These are phyloP conservation scores for Triticum turgidum DNA, from an alignment of 176 grass and related monocot species.

Conservation along the genomic window DNA sequence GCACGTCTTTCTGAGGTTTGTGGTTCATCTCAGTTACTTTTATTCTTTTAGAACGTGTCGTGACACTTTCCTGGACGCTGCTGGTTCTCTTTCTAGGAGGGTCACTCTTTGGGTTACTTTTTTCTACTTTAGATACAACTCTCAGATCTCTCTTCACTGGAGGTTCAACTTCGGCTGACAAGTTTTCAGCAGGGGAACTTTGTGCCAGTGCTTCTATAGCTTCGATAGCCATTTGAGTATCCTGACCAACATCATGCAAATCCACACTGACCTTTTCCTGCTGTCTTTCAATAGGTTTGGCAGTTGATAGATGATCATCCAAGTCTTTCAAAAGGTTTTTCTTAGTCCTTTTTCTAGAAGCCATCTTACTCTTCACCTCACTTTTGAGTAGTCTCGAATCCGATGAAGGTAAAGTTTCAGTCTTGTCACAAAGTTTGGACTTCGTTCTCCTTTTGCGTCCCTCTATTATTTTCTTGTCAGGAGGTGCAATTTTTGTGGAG, in stretches of 20 bases:
- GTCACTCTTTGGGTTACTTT: constrained; percentile 25
- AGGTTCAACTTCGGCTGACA: constrained; percentile 33
- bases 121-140: constrained; percentile 10
- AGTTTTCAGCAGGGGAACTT: constrained; percentile 48
- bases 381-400: constrained; percentile 48
- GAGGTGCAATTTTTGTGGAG: not conserved
- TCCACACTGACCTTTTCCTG: constrained; percentile 29
- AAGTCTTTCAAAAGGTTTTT: constrained; percentile 69
- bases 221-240: constrained; percentile 89
- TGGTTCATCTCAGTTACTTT: constrained; percentile 20
- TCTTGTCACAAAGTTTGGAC: constrained; percentile 15
- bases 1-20: constrained; percentile 25
- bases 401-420: constrained; percentile 39
- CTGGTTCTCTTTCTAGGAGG: constrained; percentile 34
- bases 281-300: constrained; percentile 40
- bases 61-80: constrained; percentile 29
- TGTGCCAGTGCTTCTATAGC: constrained; percentile 66
- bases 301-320: constrained; percentile 41
- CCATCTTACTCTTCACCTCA: constrained; percentile 37
- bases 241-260: constrained; percentile 54
- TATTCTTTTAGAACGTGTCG: constrained; percentile 46
- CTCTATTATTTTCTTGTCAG: not conserved
- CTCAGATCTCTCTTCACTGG: constrained; percentile 13
- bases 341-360: constrained; percentile 43
- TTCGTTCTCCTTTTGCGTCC: not conserved